Conservation (phyloP, 345 rosid genomes). For the Orychophragmus violaceus region DNA sequence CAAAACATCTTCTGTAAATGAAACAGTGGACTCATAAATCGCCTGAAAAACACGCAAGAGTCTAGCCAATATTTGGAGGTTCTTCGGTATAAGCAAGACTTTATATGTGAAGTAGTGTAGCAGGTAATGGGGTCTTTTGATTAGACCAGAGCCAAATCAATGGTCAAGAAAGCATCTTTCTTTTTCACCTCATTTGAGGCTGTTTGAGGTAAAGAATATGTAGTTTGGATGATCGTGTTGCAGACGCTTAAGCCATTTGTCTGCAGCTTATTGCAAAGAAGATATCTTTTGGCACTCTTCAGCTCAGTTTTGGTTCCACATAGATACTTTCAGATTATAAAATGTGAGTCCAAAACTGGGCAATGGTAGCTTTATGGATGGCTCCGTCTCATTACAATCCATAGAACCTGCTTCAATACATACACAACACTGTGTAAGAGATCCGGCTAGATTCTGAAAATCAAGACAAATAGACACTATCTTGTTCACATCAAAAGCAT, state of each 20-base stretch:
- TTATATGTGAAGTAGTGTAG: not conserved
- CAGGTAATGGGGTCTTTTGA: constrained; percentile 3
- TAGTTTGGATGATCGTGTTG: constrained; percentile 71
- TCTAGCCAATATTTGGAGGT: too few relatives aligned
- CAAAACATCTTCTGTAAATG: constrained; percentile 8
- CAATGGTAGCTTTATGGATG: too few relatives aligned
- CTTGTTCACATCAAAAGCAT: not conserved
- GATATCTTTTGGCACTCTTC: constrained; percentile 44
- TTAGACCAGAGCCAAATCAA: not conserved
- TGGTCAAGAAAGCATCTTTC: not conserved
- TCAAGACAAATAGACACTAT: not conserved
- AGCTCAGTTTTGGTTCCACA: constrained; percentile 55
- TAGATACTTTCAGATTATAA: constrained; percentile 61
- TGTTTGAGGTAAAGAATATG: constrained; percentile 57
- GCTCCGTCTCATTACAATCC: too few relatives aligned
- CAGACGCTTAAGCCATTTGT: constrained; percentile 48
- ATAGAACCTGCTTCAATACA: too few relatives aligned
- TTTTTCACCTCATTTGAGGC: constrained; percentile 33
- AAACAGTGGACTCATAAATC: constrained; percentile 9
- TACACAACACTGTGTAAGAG: constrained; percentile 8
- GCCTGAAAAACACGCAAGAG: constrained; percentile 26
- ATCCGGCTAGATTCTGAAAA: not conserved
- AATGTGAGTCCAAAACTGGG: constrained; percentile 72
- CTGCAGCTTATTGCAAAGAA: constrained; percentile 49
- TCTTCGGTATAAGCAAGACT: too few relatives aligned